Conservation (phyloP, 371 early-diverging fungal species). For the Mucor lusitanicus region DNA sequence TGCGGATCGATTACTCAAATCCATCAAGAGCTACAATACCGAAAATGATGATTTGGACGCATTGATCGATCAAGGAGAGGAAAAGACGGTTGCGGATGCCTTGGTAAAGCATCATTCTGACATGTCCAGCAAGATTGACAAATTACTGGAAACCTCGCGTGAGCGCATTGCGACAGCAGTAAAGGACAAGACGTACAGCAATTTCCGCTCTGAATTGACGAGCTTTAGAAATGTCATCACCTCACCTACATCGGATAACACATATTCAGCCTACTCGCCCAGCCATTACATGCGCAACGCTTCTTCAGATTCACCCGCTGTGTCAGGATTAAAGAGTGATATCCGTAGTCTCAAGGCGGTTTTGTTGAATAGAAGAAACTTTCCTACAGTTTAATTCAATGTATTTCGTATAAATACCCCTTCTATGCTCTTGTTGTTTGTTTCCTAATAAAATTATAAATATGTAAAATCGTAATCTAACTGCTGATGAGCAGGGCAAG, state of each 20-base stretch:
- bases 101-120: conserved; percentile 20
- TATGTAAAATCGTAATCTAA: too few species aligned
- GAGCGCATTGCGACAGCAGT: neutral
- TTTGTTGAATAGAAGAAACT: conserved; percentile 36
- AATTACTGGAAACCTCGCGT: neutral
- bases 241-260: neutral
- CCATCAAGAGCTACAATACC: conserved; percentile 4
- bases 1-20: conserved; percentile 10
- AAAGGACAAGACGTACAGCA: conserved; percentile 5
- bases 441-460: neutral
- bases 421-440: neutral
- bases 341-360: conserved; percentile 36
- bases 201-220: conserved; percentile 5
- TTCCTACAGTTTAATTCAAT: conserved; percentile 17
- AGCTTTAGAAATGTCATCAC: conserved; percentile 7
- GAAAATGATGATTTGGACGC: conserved; percentile 33
- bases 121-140: conserved; percentile 13
- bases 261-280: conserved; percentile 4
- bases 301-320: conserved; percentile 35
- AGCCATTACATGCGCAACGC: conserved; percentile 9
- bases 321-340: conserved; percentile 35
- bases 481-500: too few species aligned
- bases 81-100: conserved; percentile 21
- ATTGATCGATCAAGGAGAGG: conserved; percentile 29
- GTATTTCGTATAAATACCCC: neutral